Evolutionary conservation across 1,284 basidiomycete species (phyloP).

Genomic region (Chalciporus sp.): DNA sequence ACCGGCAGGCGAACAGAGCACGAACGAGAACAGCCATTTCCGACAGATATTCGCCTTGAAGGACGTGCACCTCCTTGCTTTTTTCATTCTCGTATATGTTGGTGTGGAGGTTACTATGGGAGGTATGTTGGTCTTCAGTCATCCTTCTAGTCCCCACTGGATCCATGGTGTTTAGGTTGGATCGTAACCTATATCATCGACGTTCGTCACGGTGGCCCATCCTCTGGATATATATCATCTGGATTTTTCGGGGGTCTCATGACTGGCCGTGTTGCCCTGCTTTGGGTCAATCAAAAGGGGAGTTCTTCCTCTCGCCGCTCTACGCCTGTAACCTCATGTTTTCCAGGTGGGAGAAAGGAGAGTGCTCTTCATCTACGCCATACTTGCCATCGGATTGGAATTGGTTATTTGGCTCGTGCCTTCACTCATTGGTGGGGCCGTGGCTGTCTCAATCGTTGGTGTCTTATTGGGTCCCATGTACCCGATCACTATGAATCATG

Average conservation of each 20-base stretch:
- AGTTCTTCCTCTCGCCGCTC: neutral
- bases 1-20: conserved; percentile 24
- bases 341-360: conserved; percentile 33
- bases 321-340: neutral
- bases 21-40: conserved; percentile 43
- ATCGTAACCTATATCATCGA: conserved; percentile 54
- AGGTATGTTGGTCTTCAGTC: conserved; percentile 30
- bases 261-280: conserved; percentile 28
- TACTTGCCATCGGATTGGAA: conserved; percentile 50
- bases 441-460: conserved; percentile 57
- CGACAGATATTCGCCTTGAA: conserved; percentile 50
- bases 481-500: conserved; percentile 55
- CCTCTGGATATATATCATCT: conserved; percentile 52
- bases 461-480: conserved; percentile 57
- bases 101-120: conserved; percentile 62
- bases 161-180: conserved; percentile 42
- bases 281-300: conserved; percentile 35
- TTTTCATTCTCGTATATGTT: conserved; percentile 57
- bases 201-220: conserved; percentile 47
- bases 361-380: conserved; percentile 33
- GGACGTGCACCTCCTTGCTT: conserved; percentile 53
- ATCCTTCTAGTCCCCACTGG: neutral
- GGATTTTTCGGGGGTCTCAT: conserved; percentile 49
- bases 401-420: conserved; percentile 63
- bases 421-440: conserved; percentile 51